Percentiles rank a stretch among this genome's conserved stretches.
phyloP scores from a whole-genome alignment of 345 rosid species.

The Ceriops tagal region DNA sequence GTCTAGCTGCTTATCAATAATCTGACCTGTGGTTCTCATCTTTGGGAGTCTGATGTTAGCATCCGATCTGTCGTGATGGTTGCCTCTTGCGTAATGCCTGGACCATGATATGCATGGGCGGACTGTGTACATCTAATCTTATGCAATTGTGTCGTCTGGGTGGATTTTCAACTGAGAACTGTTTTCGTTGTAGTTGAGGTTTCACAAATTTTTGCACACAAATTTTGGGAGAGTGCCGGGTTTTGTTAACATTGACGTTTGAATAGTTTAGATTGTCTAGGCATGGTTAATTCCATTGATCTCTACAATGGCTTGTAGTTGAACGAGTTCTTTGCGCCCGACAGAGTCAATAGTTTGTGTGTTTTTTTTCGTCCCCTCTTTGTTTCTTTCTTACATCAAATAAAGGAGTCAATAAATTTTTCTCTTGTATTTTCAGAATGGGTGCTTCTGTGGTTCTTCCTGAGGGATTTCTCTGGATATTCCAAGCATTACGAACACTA shows the following conservation, averaged over 20 bases:
- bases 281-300: not conserved
- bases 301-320: not conserved
- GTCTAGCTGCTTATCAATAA: not conserved
- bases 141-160: conserved; percentile 5
- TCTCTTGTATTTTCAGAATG: not conserved
- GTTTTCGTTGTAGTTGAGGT: conserved; percentile 12
- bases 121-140: conserved; percentile 31
- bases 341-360: not conserved
- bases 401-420: not conserved
- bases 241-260: conserved; percentile 3
- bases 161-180: conserved; percentile 5
- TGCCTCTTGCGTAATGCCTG: not conserved
- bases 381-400: too few relatives aligned
- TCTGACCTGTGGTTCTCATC: conserved; percentile 5
- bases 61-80: not conserved
- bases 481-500: too few relatives aligned
- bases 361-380: too few relatives aligned
- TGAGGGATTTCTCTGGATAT: too few relatives aligned
- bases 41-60: not conserved
- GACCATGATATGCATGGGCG: not conserved
- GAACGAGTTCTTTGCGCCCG: not conserved
- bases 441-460: too few relatives aligned
- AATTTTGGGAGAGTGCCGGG: conserved; percentile 9
- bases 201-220: conserved; percentile 6
- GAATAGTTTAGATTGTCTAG: conserved; percentile 4